Percentiles rank a stretch among this genome's conserved stretches.
These are phyloP conservation scores for Lolium multiflorum DNA, from an alignment of 176 grass and related monocot species.

Conservation along the genomic window DNA sequence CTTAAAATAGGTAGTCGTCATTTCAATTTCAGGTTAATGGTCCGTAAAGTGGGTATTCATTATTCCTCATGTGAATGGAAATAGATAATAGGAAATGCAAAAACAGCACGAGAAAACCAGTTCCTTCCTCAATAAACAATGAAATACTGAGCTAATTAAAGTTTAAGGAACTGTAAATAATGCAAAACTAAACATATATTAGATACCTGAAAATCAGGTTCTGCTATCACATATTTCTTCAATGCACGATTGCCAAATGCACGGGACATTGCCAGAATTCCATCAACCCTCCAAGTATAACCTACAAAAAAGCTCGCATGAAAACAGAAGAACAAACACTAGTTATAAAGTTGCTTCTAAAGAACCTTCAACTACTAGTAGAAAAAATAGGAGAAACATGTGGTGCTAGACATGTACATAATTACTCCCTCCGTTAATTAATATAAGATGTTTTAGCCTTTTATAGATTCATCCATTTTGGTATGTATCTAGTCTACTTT, in stretches of 20 bases:
- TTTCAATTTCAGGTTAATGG: not conserved
- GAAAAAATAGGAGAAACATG: constrained; percentile 11
- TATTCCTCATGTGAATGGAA: constrained; percentile 13
- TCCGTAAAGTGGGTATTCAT: not conserved
- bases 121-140: not conserved
- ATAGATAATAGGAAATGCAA: not conserved
- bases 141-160: constrained; percentile 7
- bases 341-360: constrained; percentile 22
- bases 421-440: not conserved
- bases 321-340: constrained; percentile 26
- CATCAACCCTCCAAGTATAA: constrained; percentile 80
- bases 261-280: constrained; percentile 89
- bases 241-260: constrained; percentile 84
- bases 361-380: constrained; percentile 29
- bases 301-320: constrained; percentile 53
- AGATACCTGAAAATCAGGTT: constrained; percentile 86
- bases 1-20: not conserved
- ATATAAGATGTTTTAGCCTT: too few species aligned
- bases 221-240: constrained; percentile 77
- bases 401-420: not conserved
- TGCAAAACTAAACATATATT: constrained; percentile 32
- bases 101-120: not conserved
- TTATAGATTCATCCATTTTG: too few species aligned
- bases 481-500: too few species aligned
- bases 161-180: not conserved